Base-by-base conservation (phyloP, 495 filamentous ascomycete species). In the Talaromyces borbonicus region DNA sequence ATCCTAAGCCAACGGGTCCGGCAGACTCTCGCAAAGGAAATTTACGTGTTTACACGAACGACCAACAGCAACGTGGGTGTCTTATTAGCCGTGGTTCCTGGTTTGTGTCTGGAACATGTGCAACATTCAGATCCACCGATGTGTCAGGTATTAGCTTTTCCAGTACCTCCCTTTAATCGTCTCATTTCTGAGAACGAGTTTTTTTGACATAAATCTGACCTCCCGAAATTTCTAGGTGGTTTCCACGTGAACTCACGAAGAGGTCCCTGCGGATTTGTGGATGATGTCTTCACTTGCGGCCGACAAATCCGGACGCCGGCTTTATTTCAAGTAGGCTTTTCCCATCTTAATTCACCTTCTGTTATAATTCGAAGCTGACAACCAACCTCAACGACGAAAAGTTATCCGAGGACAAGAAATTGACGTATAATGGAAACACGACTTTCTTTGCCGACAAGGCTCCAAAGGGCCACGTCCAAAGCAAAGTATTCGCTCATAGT, bases 21-120 rank as follows among this genome's bases (percentile, higher is more conserved):
- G 65, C 72, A 0, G 79, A 79, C 50, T 49, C 62, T 5, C 80
- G 81, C 3, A 72, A 60, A 38, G 84, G 81, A 4, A 75, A 74
- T 49, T 54, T 87, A 27, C 67, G 80, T 43, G 81, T 81, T 0
- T 61, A 68, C 5, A 72, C 67, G 0, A 51, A 56, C 14, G 27
- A 40, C 15, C 46, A 48, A 35, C 63, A 65, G 18, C 58, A 63
- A 23, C 68, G 71, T n/a, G 83, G 84, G 26, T 88, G 83, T 51
- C 63, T 88, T 49, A 86, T 86, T 60, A 78, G 78, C 52, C 64
- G 58, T 7, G 84, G 84, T 8, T 75, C 71, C 2, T 88, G 84
- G 84, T 88, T 79, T 54, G 67, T 68, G 0, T 71, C 67, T 11
- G 83, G 84, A 0, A 83, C 81, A 1, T 86, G 83, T 56, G 84